Conservation (phyloP, 257 asterid genomes). For the Penstemon barbatus region DNA sequence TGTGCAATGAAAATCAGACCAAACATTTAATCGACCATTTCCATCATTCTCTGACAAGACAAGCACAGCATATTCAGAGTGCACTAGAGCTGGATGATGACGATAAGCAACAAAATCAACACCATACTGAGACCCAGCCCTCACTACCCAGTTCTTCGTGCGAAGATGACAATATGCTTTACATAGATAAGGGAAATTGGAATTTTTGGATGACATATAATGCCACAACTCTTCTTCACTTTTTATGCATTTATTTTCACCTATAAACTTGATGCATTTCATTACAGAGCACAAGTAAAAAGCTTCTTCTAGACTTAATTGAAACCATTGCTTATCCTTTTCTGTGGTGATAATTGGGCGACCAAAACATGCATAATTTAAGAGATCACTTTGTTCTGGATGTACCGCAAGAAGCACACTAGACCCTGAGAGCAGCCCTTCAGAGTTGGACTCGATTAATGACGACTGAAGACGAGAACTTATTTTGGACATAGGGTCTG, state of each 20-base stretch:
- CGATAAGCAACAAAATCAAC: slow-evolving; percentile 81
- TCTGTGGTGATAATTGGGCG: slow-evolving; percentile 49
- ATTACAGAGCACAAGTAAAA: slow-evolving; percentile 50
- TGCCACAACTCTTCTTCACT: slow-evolving; percentile 53
- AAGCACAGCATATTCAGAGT: slow-evolving; percentile 80
- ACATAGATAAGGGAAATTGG: slow-evolving; percentile 38
- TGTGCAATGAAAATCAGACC: slow-evolving; percentile 85
- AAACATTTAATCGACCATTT: slow-evolving; percentile 59
- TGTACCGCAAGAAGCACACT: slow-evolving; percentile 57
- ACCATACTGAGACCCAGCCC: slow-evolving; percentile 69
- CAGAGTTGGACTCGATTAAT: slow-evolving; percentile 44
- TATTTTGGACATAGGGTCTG: slow-evolving; percentile 46
- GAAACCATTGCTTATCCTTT: slow-evolving; percentile 68
- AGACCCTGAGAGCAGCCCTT: slow-evolving; percentile 57
- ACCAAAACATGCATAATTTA: slow-evolving; percentile 70
- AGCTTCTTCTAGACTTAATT: slow-evolving; percentile 70
- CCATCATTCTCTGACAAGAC: slow-evolving; percentile 37
- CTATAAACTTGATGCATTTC: slow-evolving; percentile 59
- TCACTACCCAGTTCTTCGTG: slow-evolving; percentile 75
- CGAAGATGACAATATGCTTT: slow-evolving; percentile 81
- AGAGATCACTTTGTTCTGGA: slow-evolving; percentile 50
- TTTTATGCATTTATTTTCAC: slow-evolving; percentile 33
- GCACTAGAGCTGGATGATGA: slow-evolving; percentile 83
- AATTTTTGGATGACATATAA: slow-evolving; percentile 40
- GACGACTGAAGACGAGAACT: slow-evolving; percentile 57